phyloP scores from a whole-genome alignment of 83 land plant species.

The Larix sibirica region DNA sequence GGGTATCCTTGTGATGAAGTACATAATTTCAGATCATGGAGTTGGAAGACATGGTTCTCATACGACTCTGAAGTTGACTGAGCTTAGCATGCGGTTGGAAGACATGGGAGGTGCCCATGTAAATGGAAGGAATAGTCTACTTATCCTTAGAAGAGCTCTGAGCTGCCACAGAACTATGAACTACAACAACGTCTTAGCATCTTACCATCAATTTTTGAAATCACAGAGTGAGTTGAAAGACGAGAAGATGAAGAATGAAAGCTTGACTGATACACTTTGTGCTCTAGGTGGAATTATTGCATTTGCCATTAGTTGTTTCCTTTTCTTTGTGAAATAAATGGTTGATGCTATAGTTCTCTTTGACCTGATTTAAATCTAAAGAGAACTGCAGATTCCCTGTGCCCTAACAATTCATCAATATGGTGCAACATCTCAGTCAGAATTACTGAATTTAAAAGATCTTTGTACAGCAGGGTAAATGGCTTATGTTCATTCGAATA shows the following conservation, averaged over 20 bases:
- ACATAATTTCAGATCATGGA: background rate
- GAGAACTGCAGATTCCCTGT: too few relatives aligned
- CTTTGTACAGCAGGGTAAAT: too few relatives aligned
- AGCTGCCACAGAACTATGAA: conserved; percentile 23
- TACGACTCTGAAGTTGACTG: conserved; percentile 24
- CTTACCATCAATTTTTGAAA: conserved; percentile 22
- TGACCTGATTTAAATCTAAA: too few relatives aligned
- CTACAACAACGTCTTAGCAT: conserved; percentile 16
- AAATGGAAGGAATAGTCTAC: conserved; percentile 37
- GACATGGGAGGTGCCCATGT: conserved; percentile 37
- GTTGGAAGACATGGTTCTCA: background rate
- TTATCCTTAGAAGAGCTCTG: conserved; percentile 19
- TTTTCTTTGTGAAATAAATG: background rate
- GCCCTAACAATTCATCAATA: too few relatives aligned
- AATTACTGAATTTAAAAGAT: too few relatives aligned
- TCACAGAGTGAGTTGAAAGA: conserved; percentile 21
- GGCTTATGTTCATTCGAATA: too few relatives aligned
- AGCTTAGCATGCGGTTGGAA: conserved; percentile 51
- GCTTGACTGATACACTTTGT: conserved; percentile 21
- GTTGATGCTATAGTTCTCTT: background rate
- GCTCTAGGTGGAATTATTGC: conserved; percentile 26
- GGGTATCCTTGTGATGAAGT: conserved; percentile 39
- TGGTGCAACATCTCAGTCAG: too few relatives aligned
- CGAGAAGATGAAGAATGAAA: conserved; percentile 24
- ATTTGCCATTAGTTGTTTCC: conserved; percentile 24